Evolutionary conservation across 192 early-diverging fungal genomes (phyloP).

Genomic region (Podila epigama): DNA sequence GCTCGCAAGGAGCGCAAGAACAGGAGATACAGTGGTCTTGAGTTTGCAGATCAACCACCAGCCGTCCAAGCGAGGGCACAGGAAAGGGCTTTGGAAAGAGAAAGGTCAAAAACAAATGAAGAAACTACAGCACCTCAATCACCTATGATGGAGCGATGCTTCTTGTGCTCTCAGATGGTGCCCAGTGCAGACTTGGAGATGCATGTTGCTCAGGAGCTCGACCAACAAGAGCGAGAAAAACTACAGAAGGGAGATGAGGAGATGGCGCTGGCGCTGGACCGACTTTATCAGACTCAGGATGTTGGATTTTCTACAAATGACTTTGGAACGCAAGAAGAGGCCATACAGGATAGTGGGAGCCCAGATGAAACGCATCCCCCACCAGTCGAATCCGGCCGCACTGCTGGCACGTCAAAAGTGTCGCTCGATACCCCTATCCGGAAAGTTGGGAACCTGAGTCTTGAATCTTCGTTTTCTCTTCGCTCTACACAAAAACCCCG

Average conservation of each 20-base stretch:
- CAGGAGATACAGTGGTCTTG: conserved; percentile 12
- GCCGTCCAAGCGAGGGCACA: background rate
- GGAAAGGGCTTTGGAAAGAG: background rate
- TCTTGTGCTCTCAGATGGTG: conserved; percentile 17
- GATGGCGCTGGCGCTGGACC: conserved; percentile 6
- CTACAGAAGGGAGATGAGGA: conserved; percentile 21
- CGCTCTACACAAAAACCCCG: background rate
- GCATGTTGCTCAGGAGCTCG: conserved; percentile 34
- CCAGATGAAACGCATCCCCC: too few relatives aligned
- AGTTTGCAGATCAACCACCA: background rate
- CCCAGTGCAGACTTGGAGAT: conserved; percentile 15
- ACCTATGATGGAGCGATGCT: conserved; percentile 16
- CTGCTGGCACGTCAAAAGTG: background rate
- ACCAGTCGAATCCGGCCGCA: too few relatives aligned
- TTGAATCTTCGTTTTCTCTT: conserved; percentile 5
- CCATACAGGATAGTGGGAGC: background rate
- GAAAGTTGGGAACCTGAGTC: conserved; percentile 16
- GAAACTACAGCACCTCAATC: background rate
- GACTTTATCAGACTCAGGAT: conserved; percentile 8
- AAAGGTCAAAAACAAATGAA: background rate
- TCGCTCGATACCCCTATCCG: conserved; percentile 42
- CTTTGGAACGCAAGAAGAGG: background rate
- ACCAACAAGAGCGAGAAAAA: conserved; percentile 16
- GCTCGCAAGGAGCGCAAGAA: conserved; percentile 1
- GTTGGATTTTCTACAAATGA: background rate